Evolutionary conservation across 1,284 basidiomycete genomes (phyloP).

Genomic region (Exsudoporus floridanus): DNA sequence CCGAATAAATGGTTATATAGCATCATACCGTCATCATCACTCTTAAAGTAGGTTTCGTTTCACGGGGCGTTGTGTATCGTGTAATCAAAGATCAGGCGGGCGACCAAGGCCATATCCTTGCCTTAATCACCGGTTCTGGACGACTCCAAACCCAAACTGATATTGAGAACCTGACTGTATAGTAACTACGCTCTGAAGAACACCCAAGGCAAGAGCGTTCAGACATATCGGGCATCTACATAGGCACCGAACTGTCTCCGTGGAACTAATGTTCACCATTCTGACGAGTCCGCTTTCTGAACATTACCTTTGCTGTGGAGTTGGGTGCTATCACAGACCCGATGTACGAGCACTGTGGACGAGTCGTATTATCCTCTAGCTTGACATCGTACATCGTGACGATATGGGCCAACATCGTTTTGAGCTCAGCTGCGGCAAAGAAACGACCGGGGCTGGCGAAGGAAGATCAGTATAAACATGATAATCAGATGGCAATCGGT

Average conservation of each 20-base stretch:
- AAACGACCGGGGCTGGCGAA: slow-evolving; percentile 32
- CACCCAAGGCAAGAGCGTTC: background rate
- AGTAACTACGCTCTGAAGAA: background rate
- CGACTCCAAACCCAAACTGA: background rate
- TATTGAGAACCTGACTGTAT: background rate
- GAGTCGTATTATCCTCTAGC: slow-evolving; percentile 26
- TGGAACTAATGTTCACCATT: background rate
- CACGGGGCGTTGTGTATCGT: background rate
- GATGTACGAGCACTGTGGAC: slow-evolving; percentile 15
- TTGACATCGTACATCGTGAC: slow-evolving; percentile 32
- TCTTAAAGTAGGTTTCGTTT: background rate
- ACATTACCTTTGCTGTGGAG: slow-evolving; percentile 7
- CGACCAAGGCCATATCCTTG: no score
- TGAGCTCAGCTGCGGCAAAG: slow-evolving; percentile 30
- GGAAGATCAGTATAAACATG: no score
- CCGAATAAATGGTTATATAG: slow-evolving; percentile 11
- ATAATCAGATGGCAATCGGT: background rate
- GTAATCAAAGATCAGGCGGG: background rate
- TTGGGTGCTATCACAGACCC: background rate
- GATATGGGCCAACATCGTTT: slow-evolving; percentile 29
- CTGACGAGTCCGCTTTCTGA: slow-evolving; percentile 2
- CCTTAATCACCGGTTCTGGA: background rate
- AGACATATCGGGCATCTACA: no score
- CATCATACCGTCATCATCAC: background rate
- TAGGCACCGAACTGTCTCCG: background rate